Conservation (phyloP, 345 rosid genomes). For the Brassica incana region DNA sequence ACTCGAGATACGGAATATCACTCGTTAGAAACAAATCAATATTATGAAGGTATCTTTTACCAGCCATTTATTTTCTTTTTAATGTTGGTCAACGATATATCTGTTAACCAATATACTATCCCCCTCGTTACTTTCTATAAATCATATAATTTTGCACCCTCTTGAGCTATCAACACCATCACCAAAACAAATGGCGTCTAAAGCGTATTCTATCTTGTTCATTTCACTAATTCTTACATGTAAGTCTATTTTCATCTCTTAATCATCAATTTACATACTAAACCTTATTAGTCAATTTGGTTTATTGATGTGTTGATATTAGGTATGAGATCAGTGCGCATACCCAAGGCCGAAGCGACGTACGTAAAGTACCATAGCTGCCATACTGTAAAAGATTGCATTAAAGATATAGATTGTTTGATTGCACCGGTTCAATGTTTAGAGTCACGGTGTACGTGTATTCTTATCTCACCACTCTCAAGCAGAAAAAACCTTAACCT, state of each 20-base stretch:
- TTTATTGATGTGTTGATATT: background rate
- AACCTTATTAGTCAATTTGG: background rate
- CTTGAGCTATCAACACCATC: conserved; percentile 2
- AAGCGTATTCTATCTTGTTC: background rate
- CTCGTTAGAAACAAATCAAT: background rate
- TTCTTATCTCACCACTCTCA: background rate
- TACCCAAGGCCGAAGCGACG: background rate
- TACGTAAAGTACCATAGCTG: conserved; percentile 9
- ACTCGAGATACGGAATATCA: background rate
- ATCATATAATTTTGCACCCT: background rate
- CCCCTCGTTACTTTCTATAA: background rate
- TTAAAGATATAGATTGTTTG: conserved; percentile 6
- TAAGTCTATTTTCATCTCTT: conserved; percentile 23
- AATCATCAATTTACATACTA: background rate
- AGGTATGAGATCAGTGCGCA: conserved; percentile 11
- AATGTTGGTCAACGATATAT: background rate
- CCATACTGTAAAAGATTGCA: conserved; percentile 14
- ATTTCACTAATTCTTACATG: conserved; percentile 26
- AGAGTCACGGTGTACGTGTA: background rate
- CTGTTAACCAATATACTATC: background rate
- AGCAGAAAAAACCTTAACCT: conserved; percentile 10
- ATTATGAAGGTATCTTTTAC: background rate
- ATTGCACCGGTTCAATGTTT: background rate
- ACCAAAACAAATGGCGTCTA: conserved; percentile 25
- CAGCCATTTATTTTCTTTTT: background rate